Evolutionary conservation across 768 basidiomycete species (phyloP).

Genomic region (Mycena capillaripes): DNA sequence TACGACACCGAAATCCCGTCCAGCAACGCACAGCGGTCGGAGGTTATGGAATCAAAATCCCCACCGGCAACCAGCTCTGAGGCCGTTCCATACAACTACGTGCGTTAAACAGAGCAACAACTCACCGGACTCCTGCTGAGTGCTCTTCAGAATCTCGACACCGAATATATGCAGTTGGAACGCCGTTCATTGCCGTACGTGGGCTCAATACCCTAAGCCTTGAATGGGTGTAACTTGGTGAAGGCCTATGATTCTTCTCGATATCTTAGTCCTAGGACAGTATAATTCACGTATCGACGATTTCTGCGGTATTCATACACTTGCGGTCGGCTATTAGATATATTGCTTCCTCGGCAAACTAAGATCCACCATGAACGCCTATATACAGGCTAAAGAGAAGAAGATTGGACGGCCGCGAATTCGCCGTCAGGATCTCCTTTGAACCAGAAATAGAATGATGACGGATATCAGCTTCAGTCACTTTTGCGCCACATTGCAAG

Average conservation of each 20-base stretch:
- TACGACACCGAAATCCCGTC: slow-evolving; percentile 4
- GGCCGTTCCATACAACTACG: background rate
- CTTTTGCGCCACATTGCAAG: slow-evolving; percentile 8
- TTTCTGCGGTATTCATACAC: background rate
- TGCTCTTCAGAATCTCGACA: slow-evolving; percentile 3
- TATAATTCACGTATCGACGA: background rate
- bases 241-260: background rate
- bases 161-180: slow-evolving; percentile 2
- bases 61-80: background rate
- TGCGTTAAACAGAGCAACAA: background rate
- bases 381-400: no score
- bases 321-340: background rate
- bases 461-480: no score
- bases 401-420: background rate
- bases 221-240: background rate
- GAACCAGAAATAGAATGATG: background rate
- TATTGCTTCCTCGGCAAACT: background rate
- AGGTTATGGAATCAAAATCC: background rate
- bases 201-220: no score
- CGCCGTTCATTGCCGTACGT: background rate
- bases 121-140: background rate
- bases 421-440: background rate
- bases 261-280: slow-evolving; percentile 2
- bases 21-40: background rate
- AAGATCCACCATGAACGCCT: background rate